A percentile compares a stretch with the other conserved stretches of the same genome.
These are phyloP conservation scores for Pythium scleroteichum DNA, from an alignment of 352 stramenopile species.

Conservation along the genomic window DNA sequence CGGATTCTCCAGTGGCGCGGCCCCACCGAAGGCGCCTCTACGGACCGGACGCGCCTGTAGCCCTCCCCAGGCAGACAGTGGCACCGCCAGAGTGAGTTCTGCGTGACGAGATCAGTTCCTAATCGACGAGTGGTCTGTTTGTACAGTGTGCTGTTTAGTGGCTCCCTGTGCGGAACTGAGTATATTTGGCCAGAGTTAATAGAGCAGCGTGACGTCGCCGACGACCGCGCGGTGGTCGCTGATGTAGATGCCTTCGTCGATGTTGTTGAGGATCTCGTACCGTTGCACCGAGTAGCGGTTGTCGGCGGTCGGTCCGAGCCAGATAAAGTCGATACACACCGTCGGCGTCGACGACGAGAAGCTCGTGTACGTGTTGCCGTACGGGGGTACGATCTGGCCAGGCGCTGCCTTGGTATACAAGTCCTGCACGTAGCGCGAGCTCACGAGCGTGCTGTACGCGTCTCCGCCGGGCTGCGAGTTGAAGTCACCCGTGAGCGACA, in stretches of 20 bases:
- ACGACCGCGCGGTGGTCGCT: slow-evolving; percentile 21
- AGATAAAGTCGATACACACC: slow-evolving; percentile 15
- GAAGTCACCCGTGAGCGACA: slow-evolving; percentile 24
- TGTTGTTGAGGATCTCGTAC: slow-evolving; percentile 21
- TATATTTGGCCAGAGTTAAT: too few species aligned
- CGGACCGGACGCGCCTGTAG: too few species aligned
- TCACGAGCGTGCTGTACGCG: slow-evolving; percentile 18
- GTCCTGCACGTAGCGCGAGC: slow-evolving; percentile 11
- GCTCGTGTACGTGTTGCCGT: slow-evolving; percentile 22
- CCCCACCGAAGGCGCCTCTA: too few species aligned
- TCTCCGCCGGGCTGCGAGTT: slow-evolving; percentile 20
- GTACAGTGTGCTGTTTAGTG: too few species aligned
- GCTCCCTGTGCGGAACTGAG: too few species aligned
- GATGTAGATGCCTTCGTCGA: slow-evolving; percentile 19
- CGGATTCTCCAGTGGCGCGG: too few species aligned
- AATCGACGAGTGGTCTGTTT: too few species aligned
- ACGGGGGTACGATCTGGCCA: slow-evolving; percentile 7
- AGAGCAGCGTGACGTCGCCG: slow-evolving; percentile 19
- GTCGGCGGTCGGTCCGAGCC: slow-evolving; percentile 13
- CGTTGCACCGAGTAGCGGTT: slow-evolving; percentile 19
- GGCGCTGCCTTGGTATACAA: slow-evolving; percentile 7
- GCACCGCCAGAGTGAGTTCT: too few species aligned
- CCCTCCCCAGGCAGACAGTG: too few species aligned
- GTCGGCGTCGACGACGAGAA: slow-evolving; percentile 9
- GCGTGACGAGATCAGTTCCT: too few species aligned